phyloP scores from a whole-genome alignment of 169 alveolate species.

The Plasmodium relictum region DNA sequence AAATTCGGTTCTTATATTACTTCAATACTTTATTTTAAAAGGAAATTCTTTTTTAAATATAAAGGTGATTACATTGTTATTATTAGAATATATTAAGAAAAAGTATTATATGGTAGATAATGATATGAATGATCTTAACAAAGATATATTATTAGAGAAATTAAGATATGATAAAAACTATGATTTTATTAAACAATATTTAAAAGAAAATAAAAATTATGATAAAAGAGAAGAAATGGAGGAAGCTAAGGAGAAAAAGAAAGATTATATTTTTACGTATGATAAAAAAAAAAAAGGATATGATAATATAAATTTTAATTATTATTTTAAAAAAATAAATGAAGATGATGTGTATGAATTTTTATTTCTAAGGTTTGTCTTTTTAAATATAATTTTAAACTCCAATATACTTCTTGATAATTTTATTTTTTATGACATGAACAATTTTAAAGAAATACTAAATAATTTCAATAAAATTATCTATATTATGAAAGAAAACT shows the following conservation, averaged over 20 bases:
- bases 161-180: constrained; percentile 44
- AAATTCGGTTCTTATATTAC: constrained; percentile 27
- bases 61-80: constrained; percentile 14
- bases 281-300: neutral
- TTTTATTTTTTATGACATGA: constrained; percentile 14
- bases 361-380: constrained; percentile 40
- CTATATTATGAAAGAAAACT: constrained; percentile 35
- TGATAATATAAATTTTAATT: neutral
- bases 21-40: constrained; percentile 52
- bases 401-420: constrained; percentile 45
- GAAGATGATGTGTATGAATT: constrained; percentile 62
- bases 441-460: neutral
- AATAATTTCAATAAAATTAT: constrained; percentile 57
- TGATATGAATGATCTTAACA: neutral
- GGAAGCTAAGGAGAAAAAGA: neutral
- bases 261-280: neutral
- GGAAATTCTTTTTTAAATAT: constrained; percentile 9
- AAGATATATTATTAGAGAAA: neutral
- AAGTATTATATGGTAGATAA: constrained; percentile 13
- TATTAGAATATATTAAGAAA: constrained; percentile 31
- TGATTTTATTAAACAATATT: constrained; percentile 18
- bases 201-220: neutral
- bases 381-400: constrained; percentile 36
- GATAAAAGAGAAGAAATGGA: neutral
- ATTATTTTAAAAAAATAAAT: constrained; percentile 33